These are phyloP conservation scores for Endothia cerciana DNA, from an alignment of 2,329 filamentous ascomycete genomes.

Conservation along the genomic window DNA sequence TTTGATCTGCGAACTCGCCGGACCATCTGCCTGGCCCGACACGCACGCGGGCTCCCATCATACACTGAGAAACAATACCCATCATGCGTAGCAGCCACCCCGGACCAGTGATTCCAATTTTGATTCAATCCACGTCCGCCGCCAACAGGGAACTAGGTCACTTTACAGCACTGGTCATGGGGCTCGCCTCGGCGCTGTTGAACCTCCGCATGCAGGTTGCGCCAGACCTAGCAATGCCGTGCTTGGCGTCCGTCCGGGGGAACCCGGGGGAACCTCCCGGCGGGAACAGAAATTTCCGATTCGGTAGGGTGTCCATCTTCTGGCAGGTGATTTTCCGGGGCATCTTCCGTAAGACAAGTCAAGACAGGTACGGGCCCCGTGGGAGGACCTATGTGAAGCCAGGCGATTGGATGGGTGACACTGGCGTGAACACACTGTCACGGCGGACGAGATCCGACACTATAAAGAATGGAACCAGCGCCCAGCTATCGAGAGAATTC, in stretches of 20 bases:
- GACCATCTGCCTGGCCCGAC: not conserved
- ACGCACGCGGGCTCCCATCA: not conserved
- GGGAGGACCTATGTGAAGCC: not conserved
- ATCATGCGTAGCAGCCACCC: constrained; percentile 4
- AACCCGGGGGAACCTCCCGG: not conserved
- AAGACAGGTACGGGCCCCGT: constrained; percentile 13
- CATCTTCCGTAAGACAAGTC: not conserved
- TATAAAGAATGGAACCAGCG: not conserved
- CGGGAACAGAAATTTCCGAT: constrained; percentile 10
- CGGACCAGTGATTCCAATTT: not conserved
- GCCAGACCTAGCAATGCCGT: constrained; percentile 3
- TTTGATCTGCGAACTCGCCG: not conserved
- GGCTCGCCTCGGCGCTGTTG: not conserved
- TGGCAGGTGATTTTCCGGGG: not conserved
- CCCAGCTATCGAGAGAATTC: not conserved
- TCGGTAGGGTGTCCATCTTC: not conserved
- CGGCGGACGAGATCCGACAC: not conserved
- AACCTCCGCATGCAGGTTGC: constrained; percentile 1
- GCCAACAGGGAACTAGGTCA: not conserved
- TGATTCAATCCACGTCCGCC: not conserved
- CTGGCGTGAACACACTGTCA: not conserved
- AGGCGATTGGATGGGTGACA: not conserved
- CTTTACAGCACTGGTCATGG: constrained; percentile 1
- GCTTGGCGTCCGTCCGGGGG: constrained; percentile 14
- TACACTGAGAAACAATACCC: not conserved